Base-by-base conservation (phyloP, 441 rosid species). In the Bocquillonia castaneifolia region DNA sequence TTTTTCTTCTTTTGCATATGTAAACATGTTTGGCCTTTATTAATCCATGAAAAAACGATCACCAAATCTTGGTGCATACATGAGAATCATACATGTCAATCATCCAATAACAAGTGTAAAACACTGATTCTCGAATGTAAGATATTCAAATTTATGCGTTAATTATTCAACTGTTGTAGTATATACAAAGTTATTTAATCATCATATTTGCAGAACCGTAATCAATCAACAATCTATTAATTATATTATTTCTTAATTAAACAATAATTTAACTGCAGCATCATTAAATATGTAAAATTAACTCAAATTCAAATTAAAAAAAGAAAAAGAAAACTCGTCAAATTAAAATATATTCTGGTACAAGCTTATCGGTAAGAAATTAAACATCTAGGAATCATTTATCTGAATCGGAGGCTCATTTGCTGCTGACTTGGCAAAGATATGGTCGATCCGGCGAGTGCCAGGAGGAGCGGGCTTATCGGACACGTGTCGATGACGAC, bases 361-460 rank as follows among this genome's bases (percentile, higher is more conserved):
- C 68, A 59, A 40, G 39, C 32, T 25, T 12, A 28, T 37, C 10
- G 63, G 10, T 32, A 1, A 51, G 23, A 31, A 14, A 22, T 6
- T 45, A 52, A 26, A 72, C 37, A 72, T 25, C 69, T 78, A 80
- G 57, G 74, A 59, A 32, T 78, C 80, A 44, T 72, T 78, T 51
- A 74, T 62, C 80, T 63, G 67, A 72, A 75, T 57, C 31, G 95
- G 74, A 45, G 44, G 83, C 63, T 80, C 75, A 67, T 71, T 75
- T 28, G 36, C 78, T 17, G 86, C 78, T 17, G 86, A 71, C 52
- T 75, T 78, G 15, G 68, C 15, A 13, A 89, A 89, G 84, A 89
- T 85, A 54, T 74, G 63, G 3, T 86, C 87, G 44, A 91, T 89
- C 64, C 91, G 81, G 63, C 91, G 91, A 17, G 86, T 79, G 22